Conservation (phyloP, 2,329 filamentous ascomycete genomes). For the Biscogniauxia sp. region DNA sequence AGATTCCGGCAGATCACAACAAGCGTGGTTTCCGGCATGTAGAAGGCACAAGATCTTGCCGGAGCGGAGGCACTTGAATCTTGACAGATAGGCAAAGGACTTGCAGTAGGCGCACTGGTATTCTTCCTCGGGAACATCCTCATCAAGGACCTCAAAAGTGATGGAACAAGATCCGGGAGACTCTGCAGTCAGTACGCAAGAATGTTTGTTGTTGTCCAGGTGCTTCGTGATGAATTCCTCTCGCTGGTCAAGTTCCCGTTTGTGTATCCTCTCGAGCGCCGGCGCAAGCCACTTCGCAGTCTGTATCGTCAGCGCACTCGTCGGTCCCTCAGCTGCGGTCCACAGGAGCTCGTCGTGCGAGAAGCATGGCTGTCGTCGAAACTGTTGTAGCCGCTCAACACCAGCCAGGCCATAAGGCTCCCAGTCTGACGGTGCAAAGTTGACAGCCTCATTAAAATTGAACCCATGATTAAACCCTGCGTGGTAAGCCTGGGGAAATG, state of each 20-base stretch:
- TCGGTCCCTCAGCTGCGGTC: slow-evolving; percentile 80
- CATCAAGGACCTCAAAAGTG: slow-evolving; percentile 63
- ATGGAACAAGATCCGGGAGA: slow-evolving; percentile 56
- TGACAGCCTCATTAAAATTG: slow-evolving; percentile 98
- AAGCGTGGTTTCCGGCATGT: slow-evolving; percentile 77
- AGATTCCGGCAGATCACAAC: slow-evolving; percentile 67
- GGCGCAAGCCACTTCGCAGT: slow-evolving; percentile 95
- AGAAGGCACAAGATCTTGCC: slow-evolving; percentile 79
- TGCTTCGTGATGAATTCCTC: slow-evolving; percentile 67
- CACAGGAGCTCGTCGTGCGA: slow-evolving; percentile 93
- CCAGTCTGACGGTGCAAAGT: slow-evolving; percentile 95
- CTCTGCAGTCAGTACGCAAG: slow-evolving; percentile 50
- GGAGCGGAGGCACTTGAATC: slow-evolving; percentile 79
- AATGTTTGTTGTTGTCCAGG: slow-evolving; percentile 51
- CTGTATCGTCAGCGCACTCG: slow-evolving; percentile 69
- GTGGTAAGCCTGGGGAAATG: slow-evolving; percentile 95
- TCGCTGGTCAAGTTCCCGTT: slow-evolving; percentile 69
- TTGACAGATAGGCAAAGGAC: slow-evolving; percentile 83
- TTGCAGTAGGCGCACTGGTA: slow-evolving; percentile 93
- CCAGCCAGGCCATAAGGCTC: slow-evolving; percentile 86
- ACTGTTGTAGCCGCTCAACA: slow-evolving; percentile 81
- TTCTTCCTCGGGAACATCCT: slow-evolving; percentile 83
- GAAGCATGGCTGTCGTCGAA: slow-evolving; percentile 91
- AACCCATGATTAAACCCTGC: slow-evolving; percentile 98
- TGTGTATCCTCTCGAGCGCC: slow-evolving; percentile 74